These are phyloP conservation scores for Larix kaempferi DNA, from an alignment of 75 land plant species.

Conservation along the genomic window DNA sequence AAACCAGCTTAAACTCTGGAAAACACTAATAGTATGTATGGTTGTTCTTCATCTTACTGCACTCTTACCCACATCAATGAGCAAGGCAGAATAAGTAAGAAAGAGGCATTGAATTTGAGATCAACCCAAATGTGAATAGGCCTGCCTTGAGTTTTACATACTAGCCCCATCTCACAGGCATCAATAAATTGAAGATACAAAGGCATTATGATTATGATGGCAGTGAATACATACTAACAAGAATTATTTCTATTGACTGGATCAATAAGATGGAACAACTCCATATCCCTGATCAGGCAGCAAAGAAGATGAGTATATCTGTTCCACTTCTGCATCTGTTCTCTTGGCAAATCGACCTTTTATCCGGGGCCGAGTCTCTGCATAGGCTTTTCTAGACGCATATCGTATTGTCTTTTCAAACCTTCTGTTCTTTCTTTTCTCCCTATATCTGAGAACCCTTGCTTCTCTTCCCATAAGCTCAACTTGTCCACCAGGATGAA, in stretches of 20 bases:
- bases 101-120: no score
- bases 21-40: no score
- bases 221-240: background rate
- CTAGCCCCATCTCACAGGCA: background rate
- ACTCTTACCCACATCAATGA: no score
- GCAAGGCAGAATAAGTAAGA: no score
- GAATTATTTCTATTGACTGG: conserved; percentile 1
- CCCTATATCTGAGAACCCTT: conserved; percentile 78
- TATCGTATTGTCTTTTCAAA: conserved; percentile 94
- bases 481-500: conserved; percentile 13
- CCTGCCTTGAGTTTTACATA: background rate
- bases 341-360: conserved; percentile 92
- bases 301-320: conserved; percentile 19
- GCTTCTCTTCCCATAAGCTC: conserved; percentile 70
- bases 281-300: conserved; percentile 50
- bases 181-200: conserved; percentile 1
- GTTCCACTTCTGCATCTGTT: conserved; percentile 42
- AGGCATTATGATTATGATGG: no score
- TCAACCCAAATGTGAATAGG: no score
- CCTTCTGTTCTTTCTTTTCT: conserved; percentile 84
- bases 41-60: no score
- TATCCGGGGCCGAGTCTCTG: conserved; percentile 84
- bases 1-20: no score
- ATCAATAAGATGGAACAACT: conserved; percentile 66
- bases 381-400: conserved; percentile 88